phyloP scores from a whole-genome alignment of 306 rosid species.

The Prunus padus region DNA sequence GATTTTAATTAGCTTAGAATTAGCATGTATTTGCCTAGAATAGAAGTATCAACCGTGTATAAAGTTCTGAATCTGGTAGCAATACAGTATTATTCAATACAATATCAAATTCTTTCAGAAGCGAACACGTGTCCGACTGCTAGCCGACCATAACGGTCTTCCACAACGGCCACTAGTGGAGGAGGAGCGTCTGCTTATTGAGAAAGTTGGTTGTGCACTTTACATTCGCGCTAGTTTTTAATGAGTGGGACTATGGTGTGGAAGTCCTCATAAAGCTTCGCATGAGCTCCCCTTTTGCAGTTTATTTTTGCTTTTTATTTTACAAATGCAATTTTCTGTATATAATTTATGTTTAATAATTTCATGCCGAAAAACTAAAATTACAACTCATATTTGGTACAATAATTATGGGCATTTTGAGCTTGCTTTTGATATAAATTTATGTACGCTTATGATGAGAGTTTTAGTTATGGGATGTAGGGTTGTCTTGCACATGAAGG shows the following conservation, averaged over 20 bases:
- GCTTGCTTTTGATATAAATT: too few species aligned
- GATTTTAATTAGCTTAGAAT: too few species aligned
- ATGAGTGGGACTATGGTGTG: neutral
- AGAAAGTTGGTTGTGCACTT: neutral
- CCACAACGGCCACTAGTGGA: neutral
- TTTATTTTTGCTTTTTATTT: too few species aligned
- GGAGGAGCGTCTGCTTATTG: conserved; percentile 2
- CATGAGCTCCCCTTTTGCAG: too few species aligned
- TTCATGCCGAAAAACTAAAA: too few species aligned
- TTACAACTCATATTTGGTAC: neutral
- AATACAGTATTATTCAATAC: too few species aligned
- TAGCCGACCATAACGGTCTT: neutral
- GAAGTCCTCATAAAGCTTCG: neutral
- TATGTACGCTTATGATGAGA: neutral
- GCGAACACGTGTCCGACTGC: neutral
- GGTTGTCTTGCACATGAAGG: conserved; percentile 18
- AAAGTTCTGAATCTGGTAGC: too few species aligned
- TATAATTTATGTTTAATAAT: too few species aligned
- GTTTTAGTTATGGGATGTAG: conserved; percentile 12
- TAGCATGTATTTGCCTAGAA: too few species aligned
- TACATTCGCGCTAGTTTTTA: neutral
- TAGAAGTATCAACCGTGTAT: too few species aligned
- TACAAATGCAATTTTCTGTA: too few species aligned
- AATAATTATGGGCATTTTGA: neutral
- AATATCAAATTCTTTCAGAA: too few species aligned